Percentiles rank a stretch among this genome's conserved stretches.
phyloP scores from a whole-genome alignment of 441 rosid species.

The Pelargonium fulgidum region DNA sequence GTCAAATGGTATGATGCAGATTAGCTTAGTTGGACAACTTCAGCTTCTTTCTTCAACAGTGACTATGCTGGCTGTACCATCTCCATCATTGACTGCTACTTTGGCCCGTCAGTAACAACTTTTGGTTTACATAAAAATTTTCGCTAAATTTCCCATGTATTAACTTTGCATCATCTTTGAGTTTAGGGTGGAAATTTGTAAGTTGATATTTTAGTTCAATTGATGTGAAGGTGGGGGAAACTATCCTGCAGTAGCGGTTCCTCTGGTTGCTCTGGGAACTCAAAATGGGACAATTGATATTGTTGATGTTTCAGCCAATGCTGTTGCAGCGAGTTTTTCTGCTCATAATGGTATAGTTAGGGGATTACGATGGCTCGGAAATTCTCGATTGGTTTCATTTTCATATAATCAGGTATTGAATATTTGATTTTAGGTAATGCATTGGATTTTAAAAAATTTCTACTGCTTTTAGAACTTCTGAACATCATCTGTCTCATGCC shows the following conservation, averaged over 20 bases:
- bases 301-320: conserved; percentile 89
- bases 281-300: conserved; percentile 79
- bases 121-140: conserved; percentile 1
- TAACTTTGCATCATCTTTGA: conserved; percentile 1
- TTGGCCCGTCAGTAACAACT: conserved; percentile 75
- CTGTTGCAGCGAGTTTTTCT: conserved; percentile 78
- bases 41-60: conserved; percentile 94
- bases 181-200: background rate
- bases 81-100: conserved; percentile 91
- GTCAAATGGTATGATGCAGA: conserved; percentile 46
- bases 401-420: conserved; percentile 74
- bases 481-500: background rate
- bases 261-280: conserved; percentile 98
- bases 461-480: too few relatives aligned
- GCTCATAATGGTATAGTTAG: conserved; percentile 74
- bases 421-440: conserved; percentile 15
- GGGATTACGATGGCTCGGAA: conserved; percentile 97
- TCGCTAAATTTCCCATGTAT: too few relatives aligned
- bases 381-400: conserved; percentile 91
- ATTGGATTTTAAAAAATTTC: background rate
- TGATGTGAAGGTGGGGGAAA: conserved; percentile 80
- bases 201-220: conserved; percentile 27
- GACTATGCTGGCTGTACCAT: conserved; percentile 89
- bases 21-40: conserved; percentile 74
- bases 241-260: conserved; percentile 88